Evolutionary conservation across 148 eudicot species (phyloP), one percentile per base, ranked within the genome.

Genomic region (Chenopodium formosanum): DNA sequence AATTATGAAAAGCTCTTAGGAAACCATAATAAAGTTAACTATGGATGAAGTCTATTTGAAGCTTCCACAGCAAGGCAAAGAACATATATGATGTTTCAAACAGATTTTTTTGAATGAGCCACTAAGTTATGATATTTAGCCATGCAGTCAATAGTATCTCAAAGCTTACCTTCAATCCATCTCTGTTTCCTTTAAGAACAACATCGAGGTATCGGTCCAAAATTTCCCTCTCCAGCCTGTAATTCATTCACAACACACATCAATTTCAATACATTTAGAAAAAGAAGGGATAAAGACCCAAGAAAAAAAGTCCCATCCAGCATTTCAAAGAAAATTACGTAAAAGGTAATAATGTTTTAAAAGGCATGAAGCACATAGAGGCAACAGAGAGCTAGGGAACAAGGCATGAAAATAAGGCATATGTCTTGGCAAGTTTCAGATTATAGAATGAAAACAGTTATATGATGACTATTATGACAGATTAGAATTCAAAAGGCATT

Each of bases 161-260:
- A 73, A 34, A 4, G 19, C 29, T 84, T 84, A 96, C 99, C 99
- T 96, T 96, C 86, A 96, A 84, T 8, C 99, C 99, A 84, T 94
- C 99, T 86, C 86, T 94, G 88, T 96, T 96, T 84, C 99, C 99
- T 88, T 96, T 96, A 83, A 96, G 79, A 73, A 96, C 98, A 84
- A 87, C 92, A 25, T 96, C 99, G 65, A 96, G 97, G 82, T 96
- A 96, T 70, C 99, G 92, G 75, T 96, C 99, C 72, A 86, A 86
- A 78, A 96, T 92, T 91, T 96, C 99, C 86, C 91, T 94, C 90
- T 96, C 99, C 87, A 96, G 83, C 82, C 99, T 96, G 97, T 46
- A 81, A 82, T 81, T 66, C 74, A 48, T 77, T 20, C 16, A 1
- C 52, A 31, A 52, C 12, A 58, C 29, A 40, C 25, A 70, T 60